Evolutionary conservation across 176 grass and related monocot species (phyloP), one percentile per base, ranked within the genome.

Genomic region (Coix lacrymajobi): DNA sequence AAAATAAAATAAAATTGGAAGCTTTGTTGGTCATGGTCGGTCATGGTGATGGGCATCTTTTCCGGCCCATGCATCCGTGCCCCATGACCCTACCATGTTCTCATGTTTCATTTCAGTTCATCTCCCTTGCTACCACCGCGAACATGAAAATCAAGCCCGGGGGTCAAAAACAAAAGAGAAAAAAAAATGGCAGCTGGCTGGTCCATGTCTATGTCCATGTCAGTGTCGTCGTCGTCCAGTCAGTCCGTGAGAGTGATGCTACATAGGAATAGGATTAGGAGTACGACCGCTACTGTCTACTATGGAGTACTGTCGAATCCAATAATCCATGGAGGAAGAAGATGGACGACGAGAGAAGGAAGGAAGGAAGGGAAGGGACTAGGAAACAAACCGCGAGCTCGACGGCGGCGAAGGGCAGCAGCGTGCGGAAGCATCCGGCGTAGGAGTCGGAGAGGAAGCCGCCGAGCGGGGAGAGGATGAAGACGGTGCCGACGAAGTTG

Each of bases 351-450:
- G 37, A 38, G 1, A 2, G 15, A 48, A 48, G 45, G 20, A 24
- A 14, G 11, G 19, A 37, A 19, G 12, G 6, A 3, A 7, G 17
- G n/a, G n/a, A n/a, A n/a, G n/a, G n/a, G n/a, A n/a, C n/a, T n/a
- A n/a, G n/a, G n/a, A n/a, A n/a, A n/a, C n/a, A n/a, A n/a, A n/a
- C 90, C 72, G 86, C 82, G 83, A 92, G 86, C 78, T 92, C 86
- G 22, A 86, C 68, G 32, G 75, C 77, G 65, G 57, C 79, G 73
- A 92, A 89, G 14, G 52, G 4, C 2, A 92, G 66, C 28, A 92
- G 88, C 28, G 90, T 92, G 31, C 86, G 24, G 71, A 92, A 79
- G 86, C 83, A 89, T 3, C 90, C 83, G 41, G 83, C 61, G 72
- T 92, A 92, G 39, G 90, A 92, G 79, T 92, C 90, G 11, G 90